Evolutionary conservation across 23 red algal species (phyloP).

Genomic region (Gracilaria vermiculophylla): DNA sequence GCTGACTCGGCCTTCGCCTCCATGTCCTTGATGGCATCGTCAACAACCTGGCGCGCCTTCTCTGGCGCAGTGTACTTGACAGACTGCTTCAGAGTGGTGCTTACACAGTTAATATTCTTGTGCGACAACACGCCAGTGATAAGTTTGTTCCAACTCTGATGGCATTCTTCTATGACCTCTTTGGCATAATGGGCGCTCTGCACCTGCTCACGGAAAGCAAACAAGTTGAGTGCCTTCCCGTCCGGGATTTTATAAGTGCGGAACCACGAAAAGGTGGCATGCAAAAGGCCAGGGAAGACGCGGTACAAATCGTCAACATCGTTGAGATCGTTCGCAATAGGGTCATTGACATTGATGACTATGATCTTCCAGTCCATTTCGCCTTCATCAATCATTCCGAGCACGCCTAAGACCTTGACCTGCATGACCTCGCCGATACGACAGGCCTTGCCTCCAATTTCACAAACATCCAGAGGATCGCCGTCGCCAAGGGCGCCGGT

Average conservation of each 20-base stretch:
- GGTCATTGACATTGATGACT: conserved; percentile 87
- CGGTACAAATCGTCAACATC: conserved; percentile 94
- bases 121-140: conserved; percentile 79
- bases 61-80: conserved; percentile 28
- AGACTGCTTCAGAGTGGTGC: conserved; percentile 77
- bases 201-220: conserved; percentile 95
- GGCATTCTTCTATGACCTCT: conserved; percentile 93
- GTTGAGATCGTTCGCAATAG: conserved; percentile 71
- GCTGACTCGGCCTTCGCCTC: conserved; percentile 17
- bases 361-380: conserved; percentile 99
- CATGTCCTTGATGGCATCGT: conserved; percentile 53
- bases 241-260: conserved; percentile 96
- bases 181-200: conserved; percentile 82
- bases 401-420: conserved; percentile 97
- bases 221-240: conserved; percentile 91
- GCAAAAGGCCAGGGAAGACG: conserved; percentile 84
- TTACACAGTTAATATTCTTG: conserved; percentile 86
- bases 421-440: conserved; percentile 89
- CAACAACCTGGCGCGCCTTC: conserved; percentile 56
- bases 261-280: conserved; percentile 99
- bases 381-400: conserved; percentile 99
- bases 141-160: conserved; percentile 86
- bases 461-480: conserved; percentile 96
- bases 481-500: conserved; percentile 98
- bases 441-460: conserved; percentile 78